Conservation (phyloP, 2,329 filamentous ascomycete genomes). For the Monosporascus sp. region DNA sequence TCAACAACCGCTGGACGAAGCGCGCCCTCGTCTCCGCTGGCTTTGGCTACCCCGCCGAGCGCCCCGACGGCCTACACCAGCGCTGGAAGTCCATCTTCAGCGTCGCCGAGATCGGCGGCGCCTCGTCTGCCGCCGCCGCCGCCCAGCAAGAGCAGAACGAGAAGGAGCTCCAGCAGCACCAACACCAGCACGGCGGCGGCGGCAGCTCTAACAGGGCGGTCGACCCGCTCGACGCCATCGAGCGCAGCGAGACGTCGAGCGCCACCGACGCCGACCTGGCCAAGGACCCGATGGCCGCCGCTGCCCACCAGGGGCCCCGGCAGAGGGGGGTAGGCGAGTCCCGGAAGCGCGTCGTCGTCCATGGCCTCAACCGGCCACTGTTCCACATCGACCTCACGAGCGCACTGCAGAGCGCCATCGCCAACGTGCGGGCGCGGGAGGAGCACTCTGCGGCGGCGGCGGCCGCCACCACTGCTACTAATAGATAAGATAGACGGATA, state of each 20-base stretch:
- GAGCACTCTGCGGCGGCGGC: constrained; percentile 14
- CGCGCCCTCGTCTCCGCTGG: constrained; percentile 80
- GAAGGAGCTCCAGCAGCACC: constrained; percentile 25
- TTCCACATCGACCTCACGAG: constrained; percentile 93
- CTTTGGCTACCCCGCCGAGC: constrained; percentile 73
- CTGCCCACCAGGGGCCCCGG: not conserved
- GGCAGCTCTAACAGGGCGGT: constrained; percentile 8
- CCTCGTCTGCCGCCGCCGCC: constrained; percentile 61
- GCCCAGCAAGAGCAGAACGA: constrained; percentile 63
- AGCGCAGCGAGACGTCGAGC: constrained; percentile 19
- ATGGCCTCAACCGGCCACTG: constrained; percentile 82
- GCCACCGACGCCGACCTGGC: constrained; percentile 13
- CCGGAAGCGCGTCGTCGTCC: constrained; percentile 57
- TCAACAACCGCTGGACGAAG: constrained; percentile 94
- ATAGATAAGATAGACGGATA: too few species aligned
- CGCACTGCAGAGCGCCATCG: constrained; percentile 81
- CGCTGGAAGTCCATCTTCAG: constrained; percentile 95
- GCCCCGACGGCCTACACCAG: constrained; percentile 46
- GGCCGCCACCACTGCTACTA: too few species aligned
- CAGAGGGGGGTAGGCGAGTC: not conserved
- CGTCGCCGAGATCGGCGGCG: constrained; percentile 78
- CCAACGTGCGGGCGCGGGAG: constrained; percentile 62
- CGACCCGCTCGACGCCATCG: constrained; percentile 21
- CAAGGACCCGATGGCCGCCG: constrained; percentile 25
- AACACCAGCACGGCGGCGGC: constrained; percentile 2